Conservation (phyloP, 805 yeast genomes). For the Zygosaccharomyces lentus region DNA sequence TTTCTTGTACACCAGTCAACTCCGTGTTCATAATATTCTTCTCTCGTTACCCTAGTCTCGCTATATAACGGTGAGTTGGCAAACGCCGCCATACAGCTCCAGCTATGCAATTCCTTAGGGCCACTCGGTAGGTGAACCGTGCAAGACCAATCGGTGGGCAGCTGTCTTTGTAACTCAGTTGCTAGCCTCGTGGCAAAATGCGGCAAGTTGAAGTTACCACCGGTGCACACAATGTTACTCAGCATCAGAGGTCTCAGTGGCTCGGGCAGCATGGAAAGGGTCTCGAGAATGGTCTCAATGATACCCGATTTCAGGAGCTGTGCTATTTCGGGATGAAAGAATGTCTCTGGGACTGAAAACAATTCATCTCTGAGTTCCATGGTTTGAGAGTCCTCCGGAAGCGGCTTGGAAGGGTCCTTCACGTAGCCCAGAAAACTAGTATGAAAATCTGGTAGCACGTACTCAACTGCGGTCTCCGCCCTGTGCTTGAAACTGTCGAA, state of each 20-base stretch:
- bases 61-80: slow-evolving; percentile 39
- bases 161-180: slow-evolving; percentile 57
- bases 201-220: slow-evolving; percentile 73
- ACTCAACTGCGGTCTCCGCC: slow-evolving; percentile 48
- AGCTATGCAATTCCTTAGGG: slow-evolving; percentile 46
- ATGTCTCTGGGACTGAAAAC: slow-evolving; percentile 79
- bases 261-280: slow-evolving; percentile 68
- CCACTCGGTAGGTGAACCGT: slow-evolving; percentile 37
- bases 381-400: slow-evolving; percentile 55
- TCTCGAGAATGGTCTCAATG: slow-evolving; percentile 62
- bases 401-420: slow-evolving; percentile 34
- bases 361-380: slow-evolving; percentile 75
- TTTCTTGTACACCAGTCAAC: slow-evolving; percentile 40
- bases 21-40: slow-evolving; percentile 87
- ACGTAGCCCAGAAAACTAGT: slow-evolving; percentile 75
- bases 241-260: slow-evolving; percentile 67
- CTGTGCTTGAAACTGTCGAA: slow-evolving; percentile 30
- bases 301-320: slow-evolving; percentile 79
- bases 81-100: slow-evolving; percentile 53
- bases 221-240: slow-evolving; percentile 74
- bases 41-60: slow-evolving; percentile 59
- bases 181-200: slow-evolving; percentile 62
- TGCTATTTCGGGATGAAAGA: slow-evolving; percentile 79
- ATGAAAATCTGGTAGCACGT: slow-evolving; percentile 83
- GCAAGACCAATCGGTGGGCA: slow-evolving; percentile 70